Conservation (phyloP, 768 basidiomycete genomes). For the Naganishia kalamii region DNA sequence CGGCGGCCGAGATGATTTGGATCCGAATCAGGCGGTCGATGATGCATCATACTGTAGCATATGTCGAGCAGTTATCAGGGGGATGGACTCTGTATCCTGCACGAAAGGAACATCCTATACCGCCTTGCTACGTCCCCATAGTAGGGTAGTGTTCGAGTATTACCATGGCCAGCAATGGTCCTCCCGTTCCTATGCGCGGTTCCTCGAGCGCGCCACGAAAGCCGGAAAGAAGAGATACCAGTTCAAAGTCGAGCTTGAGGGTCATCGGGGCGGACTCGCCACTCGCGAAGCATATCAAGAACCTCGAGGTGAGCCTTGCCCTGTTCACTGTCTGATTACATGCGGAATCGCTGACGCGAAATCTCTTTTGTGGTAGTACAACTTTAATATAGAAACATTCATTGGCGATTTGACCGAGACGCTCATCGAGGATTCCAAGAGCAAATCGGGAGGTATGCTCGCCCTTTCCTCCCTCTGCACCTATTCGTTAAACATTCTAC, state of each 20-base stretch:
- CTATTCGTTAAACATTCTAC: too few relatives aligned
- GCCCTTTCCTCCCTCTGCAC: too few relatives aligned
- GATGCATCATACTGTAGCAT: too few relatives aligned
- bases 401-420: constrained; percentile 78
- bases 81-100: too few relatives aligned
- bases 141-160: neutral
- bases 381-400: constrained; percentile 83
- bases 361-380: neutral
- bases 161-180: neutral
- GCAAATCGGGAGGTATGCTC: constrained; percentile 71
- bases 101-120: too few relatives aligned
- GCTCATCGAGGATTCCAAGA: constrained; percentile 77
- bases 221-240: neutral
- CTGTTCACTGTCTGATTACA: neutral
- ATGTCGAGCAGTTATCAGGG: too few relatives aligned
- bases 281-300: constrained; percentile 3
- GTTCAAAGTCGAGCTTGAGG: neutral
- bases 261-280: neutral
- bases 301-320: neutral
- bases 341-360: neutral
- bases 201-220: neutral
- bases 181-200: neutral
- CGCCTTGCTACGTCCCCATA: too few relatives aligned
- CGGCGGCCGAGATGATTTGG: too few relatives aligned
- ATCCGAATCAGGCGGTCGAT: too few relatives aligned